phyloP scores from a whole-genome alignment of 208 protist species.

The Vickermania spadyakhi region DNA sequence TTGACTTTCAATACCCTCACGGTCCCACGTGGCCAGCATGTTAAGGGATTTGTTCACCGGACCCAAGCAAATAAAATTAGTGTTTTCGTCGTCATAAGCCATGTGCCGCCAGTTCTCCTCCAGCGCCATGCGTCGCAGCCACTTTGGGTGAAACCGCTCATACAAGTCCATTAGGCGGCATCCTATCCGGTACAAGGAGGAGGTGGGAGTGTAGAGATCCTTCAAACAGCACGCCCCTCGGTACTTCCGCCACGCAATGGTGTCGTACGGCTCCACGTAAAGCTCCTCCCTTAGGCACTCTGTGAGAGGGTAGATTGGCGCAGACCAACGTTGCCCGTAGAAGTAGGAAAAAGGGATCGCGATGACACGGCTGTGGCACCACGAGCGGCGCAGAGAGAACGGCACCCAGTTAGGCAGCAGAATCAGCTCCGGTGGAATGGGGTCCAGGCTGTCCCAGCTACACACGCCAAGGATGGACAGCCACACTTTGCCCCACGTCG shows the following conservation, averaged over 20 bases:
- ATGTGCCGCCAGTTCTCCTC: conserved; percentile 87
- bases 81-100: conserved; percentile 93
- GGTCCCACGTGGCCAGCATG: conserved; percentile 93
- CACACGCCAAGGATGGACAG: conserved; percentile 88
- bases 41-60: conserved; percentile 95
- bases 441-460: conserved; percentile 91
- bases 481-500: conserved; percentile 97
- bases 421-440: conserved; percentile 91
- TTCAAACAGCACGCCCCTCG: conserved; percentile 45
- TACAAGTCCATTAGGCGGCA: conserved; percentile 63
- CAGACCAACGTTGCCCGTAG: conserved; percentile 83
- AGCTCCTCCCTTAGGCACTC: conserved; percentile 80
- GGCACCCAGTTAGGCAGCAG: conserved; percentile 89
- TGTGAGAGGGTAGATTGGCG: conserved; percentile 45
- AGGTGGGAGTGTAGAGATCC: conserved; percentile 91
- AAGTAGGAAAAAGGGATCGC: conserved; percentile 96
- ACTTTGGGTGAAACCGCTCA: conserved; percentile 52
- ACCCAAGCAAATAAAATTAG: conserved; percentile 95
- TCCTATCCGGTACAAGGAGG: conserved; percentile 50
- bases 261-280: conserved; percentile 67
- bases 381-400: conserved; percentile 81
- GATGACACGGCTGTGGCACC: conserved; percentile 97
- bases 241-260: conserved; percentile 80
- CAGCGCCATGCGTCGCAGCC: conserved; percentile 77
- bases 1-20: conserved; percentile 75